A percentile compares a stretch with the other conserved stretches of the same genome.
Conservation (phyloP, 2,329 filamentous ascomycete genomes). For the Knufia petricola region DNA sequence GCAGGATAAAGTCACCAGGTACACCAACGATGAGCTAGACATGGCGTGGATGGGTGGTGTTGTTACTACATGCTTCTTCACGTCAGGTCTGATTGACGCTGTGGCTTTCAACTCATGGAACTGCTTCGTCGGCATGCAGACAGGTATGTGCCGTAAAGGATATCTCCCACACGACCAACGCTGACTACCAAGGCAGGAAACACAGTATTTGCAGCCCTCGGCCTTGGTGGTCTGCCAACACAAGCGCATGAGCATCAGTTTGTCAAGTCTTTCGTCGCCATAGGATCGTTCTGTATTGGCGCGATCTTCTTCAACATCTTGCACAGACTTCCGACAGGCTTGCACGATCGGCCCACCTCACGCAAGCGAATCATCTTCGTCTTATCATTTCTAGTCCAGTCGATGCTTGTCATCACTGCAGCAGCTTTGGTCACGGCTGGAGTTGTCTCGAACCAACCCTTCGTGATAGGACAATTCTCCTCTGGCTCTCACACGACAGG, state of each 20-base stretch:
- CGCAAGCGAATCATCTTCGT: constrained; percentile 32
- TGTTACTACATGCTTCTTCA: constrained; percentile 31
- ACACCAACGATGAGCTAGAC: constrained; percentile 18
- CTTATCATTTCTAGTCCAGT: constrained; percentile 32
- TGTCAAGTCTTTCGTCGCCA: constrained; percentile 35
- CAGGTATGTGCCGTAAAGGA: too few relatives aligned
- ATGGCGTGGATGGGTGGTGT: constrained; percentile 13
- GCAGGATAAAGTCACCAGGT: constrained; percentile 7
- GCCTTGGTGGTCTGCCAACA: constrained; percentile 32
- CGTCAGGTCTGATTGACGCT: constrained; percentile 37
- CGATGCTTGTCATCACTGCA: constrained; percentile 27
- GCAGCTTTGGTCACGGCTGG: constrained; percentile 29
- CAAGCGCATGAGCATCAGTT: constrained; percentile 31
- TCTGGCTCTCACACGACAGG: constrained; percentile 14
- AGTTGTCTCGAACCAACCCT: constrained; percentile 25
- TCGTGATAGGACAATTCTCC: constrained; percentile 19
- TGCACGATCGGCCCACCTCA: constrained; percentile 24
- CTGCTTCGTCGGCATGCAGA: constrained; percentile 41
- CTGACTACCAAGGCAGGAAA: constrained; percentile 27
- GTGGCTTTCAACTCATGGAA: constrained; percentile 39
- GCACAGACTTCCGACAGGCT: constrained; percentile 27
- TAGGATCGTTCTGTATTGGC: constrained; percentile 31
- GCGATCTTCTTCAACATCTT: constrained; percentile 32
- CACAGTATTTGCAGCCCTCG: constrained; percentile 35
- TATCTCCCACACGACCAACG: neutral